A percentile compares a stretch with the other conserved stretches of the same genome.
Conservation (phyloP, 257 asterid species). For the Salvia rosmarinus region DNA sequence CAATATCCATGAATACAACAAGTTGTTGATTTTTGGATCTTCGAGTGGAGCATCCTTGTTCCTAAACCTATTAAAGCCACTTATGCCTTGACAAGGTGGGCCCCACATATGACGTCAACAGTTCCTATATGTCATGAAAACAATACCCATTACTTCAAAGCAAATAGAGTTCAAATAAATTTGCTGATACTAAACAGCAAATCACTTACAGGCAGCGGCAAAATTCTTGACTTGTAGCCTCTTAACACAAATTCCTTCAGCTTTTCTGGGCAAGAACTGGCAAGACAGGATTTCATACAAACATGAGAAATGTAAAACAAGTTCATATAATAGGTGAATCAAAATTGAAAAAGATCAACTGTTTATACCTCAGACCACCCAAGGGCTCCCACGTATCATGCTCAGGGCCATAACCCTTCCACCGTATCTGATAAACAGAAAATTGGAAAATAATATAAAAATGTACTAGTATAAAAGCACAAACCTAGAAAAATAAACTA, state of each 20-base stretch:
- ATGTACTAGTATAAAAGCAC: neutral
- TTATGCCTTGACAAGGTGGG: constrained; percentile 95
- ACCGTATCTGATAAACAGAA: constrained; percentile 49
- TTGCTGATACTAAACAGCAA: neutral
- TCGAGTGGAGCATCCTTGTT: constrained; percentile 52
- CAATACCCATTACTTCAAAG: neutral
- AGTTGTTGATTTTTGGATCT: constrained; percentile 68
- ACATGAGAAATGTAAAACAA: constrained; percentile 1
- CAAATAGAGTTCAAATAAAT: neutral
- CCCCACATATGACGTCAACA: constrained; percentile 94
- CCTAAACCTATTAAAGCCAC: constrained; percentile 80
- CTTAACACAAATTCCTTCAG: constrained; percentile 57
- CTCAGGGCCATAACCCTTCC: constrained; percentile 79
- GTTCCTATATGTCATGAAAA: constrained; percentile 43
- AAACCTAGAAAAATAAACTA: neutral
- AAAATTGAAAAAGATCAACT: neutral
- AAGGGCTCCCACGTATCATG: constrained; percentile 88
- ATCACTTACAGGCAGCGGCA: constrained; percentile 83
- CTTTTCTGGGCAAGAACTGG: constrained; percentile 66
- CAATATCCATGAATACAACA: constrained; percentile 68
- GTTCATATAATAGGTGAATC: neutral
- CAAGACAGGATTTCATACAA: neutral
- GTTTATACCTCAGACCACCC: constrained; percentile 63
- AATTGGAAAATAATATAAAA: neutral
- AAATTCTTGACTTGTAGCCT: constrained; percentile 49